Base-by-base conservation (phyloP, 2,329 filamentous ascomycete genomes). In the Colletotrichum lindemuthianum region DNA sequence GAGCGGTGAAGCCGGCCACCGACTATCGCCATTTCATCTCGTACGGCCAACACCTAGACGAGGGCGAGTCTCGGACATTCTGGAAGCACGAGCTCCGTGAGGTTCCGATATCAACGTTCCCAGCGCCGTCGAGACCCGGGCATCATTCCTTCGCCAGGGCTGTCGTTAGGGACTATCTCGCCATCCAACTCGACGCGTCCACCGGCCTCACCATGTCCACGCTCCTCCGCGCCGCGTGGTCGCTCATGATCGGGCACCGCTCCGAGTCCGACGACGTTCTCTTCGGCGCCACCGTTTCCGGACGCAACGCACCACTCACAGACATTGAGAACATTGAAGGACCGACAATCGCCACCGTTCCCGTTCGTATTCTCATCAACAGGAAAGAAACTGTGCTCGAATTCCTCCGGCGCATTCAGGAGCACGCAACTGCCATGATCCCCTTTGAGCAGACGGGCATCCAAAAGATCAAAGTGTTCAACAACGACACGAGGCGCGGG, bases 201-300 rank as follows among this genome's bases (percentile, higher is more conserved):
- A 53, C 56, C 10, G 52, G 59, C 2, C 11, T 68, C 4, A 65
- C 64, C 8, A 48, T 59, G 39, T 67, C 73, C 1, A 70, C 68
- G 1, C 45, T 73, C 2, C 52, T 73, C 9, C 68, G 73, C 6
- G 71, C 72, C 1, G 71, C 73, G 3, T 72, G 71, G 69, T 59
- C 71, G 2, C 56, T 83, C 7, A 71, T 80, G 5, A 72, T 78
- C 2, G 74, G 74, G 0, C 67, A 76, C 2, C 79, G 80, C 52
- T 72, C 78, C 66, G 72, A 41, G 60, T 75, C 66, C 0, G 16
- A 59, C 8, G 56, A 65, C 6, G 63, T 75, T 0, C 37, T 70
- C 1, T 81, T 75, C 43, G 73, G 72, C 1, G 67, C 66, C 6
- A 71, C 71, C 0, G 58, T 73, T 1, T 72, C 72, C 1, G 75